These are phyloP conservation scores for Berkeleyomyces rouxiae DNA, from an alignment of 2,329 filamentous ascomycete species.

Conservation along the genomic window DNA sequence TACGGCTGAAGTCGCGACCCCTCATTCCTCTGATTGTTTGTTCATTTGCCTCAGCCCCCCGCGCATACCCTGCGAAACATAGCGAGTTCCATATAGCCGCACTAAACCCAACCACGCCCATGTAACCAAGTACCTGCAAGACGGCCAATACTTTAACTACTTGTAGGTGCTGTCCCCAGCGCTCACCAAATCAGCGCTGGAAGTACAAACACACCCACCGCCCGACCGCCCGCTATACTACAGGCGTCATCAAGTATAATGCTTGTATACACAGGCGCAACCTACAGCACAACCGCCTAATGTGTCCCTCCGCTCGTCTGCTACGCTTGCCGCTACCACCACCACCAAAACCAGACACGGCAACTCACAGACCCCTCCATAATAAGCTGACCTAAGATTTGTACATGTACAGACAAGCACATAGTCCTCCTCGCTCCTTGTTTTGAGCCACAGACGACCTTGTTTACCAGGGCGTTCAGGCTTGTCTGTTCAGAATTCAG, in stretches of 20 bases:
- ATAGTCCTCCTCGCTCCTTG: not conserved
- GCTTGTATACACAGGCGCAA: too few species aligned
- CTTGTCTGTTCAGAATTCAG: not conserved
- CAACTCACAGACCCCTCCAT: not conserved
- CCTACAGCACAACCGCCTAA: not conserved
- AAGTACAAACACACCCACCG: too few species aligned
- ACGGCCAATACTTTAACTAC: too few species aligned
- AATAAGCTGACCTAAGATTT: not conserved
- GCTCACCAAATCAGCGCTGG: too few species aligned
- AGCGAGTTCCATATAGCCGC: constrained; percentile 9
- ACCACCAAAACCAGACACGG: not conserved
- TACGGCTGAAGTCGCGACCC: constrained; percentile 12
- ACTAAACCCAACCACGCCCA: not conserved
- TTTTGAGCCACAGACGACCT: not conserved
- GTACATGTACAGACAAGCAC: not conserved
- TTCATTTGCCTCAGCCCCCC: constrained; percentile 13
- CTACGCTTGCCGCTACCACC: not conserved
- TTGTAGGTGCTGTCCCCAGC: too few species aligned
- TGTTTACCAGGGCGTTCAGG: not conserved
- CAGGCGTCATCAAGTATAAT: too few species aligned
- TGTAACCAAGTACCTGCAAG: not conserved
- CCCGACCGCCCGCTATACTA: too few species aligned
- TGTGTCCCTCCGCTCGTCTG: not conserved
- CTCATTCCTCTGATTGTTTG: constrained; percentile 13
- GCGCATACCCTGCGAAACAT: constrained; percentile 11